A percentile compares a stretch with the other conserved stretches of the same genome.
Evolutionary conservation across 2,329 filamentous ascomycete species (phyloP).

Genomic region (Epichloe festucae): DNA sequence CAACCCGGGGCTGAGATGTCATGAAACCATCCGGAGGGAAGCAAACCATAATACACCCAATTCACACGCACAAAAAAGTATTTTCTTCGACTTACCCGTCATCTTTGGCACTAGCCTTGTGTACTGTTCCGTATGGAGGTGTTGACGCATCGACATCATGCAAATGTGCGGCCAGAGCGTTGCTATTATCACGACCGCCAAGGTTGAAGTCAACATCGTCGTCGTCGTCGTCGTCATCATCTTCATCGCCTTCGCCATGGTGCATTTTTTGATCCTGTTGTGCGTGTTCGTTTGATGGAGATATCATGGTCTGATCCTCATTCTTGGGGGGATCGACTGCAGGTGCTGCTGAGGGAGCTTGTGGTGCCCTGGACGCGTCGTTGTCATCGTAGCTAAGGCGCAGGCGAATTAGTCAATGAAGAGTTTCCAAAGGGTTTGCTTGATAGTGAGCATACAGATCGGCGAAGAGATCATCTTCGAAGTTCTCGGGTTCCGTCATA

Average conservation of each 20-base stretch:
- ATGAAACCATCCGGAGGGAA: background rate
- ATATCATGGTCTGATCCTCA: constrained; percentile 15
- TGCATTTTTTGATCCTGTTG: constrained; percentile 29
- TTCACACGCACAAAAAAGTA: background rate
- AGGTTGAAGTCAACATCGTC: constrained; percentile 45
- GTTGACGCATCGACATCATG: constrained; percentile 20
- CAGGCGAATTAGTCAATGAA: constrained; percentile 4
- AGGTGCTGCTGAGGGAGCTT: constrained; percentile 18
- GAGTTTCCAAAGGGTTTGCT: background rate
- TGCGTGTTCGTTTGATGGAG: background rate
- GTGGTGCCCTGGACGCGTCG: constrained; percentile 29
- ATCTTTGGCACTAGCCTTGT: constrained; percentile 51
- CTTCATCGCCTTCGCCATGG: constrained; percentile 24
- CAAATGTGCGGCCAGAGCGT: constrained; percentile 14
- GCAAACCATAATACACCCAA: background rate
- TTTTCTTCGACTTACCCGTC: constrained; percentile 26
- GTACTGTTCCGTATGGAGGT: constrained; percentile 23
- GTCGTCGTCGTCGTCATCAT: constrained; percentile 34
- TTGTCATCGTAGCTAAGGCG: constrained; percentile 52
- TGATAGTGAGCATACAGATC: constrained; percentile 56
- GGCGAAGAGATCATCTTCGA: constrained; percentile 90
- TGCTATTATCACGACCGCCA: constrained; percentile 27
- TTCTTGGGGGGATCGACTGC: constrained; percentile 14
- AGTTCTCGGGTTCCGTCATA: constrained; percentile 72
- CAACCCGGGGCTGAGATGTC: background rate